A percentile compares a stretch with the other conserved stretches of the same genome.
phyloP scores from a whole-genome alignment of 1,284 basidiomycete species.

The Takashimella koratensis region DNA sequence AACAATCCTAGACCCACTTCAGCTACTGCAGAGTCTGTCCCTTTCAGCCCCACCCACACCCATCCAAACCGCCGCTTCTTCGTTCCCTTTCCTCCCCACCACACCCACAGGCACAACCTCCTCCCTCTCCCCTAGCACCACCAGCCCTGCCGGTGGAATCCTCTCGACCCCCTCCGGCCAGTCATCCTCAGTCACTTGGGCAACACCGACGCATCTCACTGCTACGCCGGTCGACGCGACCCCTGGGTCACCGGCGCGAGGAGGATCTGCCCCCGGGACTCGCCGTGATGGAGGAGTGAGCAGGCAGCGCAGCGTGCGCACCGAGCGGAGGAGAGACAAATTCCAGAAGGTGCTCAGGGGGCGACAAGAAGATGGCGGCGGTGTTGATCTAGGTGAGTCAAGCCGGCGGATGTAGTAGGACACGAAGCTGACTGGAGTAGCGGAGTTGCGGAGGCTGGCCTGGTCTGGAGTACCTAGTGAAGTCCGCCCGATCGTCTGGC shows the following conservation, averaged over 20 bases:
- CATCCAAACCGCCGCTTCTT: constrained; percentile 21
- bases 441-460: constrained; percentile 80
- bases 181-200: too few species aligned
- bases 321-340: constrained; percentile 44
- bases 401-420: too few species aligned
- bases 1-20: constrained; percentile 57
- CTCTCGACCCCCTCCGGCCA: constrained; percentile 11
- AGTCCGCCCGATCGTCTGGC: constrained; percentile 90
- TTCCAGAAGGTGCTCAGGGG: constrained; percentile 41
- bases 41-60: constrained; percentile 27
- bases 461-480: constrained; percentile 92
- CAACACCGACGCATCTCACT: too few species aligned
- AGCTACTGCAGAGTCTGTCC: constrained; percentile 32
- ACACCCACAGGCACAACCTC: constrained; percentile 25
- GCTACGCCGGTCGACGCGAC: not conserved
- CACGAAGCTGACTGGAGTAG: too few species aligned
- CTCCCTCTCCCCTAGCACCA: constrained; percentile 19
- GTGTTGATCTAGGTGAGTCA: constrained; percentile 31
- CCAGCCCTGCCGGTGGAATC: constrained; percentile 7
- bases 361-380: constrained; percentile 26
- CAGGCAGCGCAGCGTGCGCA: constrained; percentile 60
- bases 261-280: not conserved
- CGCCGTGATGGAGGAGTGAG: constrained; percentile 47
- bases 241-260: not conserved
- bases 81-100: constrained; percentile 34